phyloP scores from a whole-genome alignment of 306 rosid species.

The Sindora glabra region DNA sequence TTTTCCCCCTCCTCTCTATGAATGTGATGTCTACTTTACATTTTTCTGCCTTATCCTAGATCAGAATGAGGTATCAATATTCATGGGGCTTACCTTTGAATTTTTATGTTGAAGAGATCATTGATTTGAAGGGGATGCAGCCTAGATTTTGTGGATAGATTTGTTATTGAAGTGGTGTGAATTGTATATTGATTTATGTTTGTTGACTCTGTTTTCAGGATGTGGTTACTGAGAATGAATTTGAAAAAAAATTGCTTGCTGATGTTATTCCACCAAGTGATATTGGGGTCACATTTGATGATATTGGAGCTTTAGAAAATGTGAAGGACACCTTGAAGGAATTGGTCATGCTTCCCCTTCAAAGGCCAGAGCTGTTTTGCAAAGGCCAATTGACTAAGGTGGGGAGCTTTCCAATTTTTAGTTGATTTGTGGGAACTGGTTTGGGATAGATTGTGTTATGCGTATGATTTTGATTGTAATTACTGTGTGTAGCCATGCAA shows the following conservation, averaged over 20 bases:
- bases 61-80: neutral
- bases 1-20: neutral
- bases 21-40: neutral
- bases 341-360: conserved; percentile 96
- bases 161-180: neutral
- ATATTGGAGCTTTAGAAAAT: conserved; percentile 90
- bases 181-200: neutral
- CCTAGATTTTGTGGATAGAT: neutral
- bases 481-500: conserved; percentile 72
- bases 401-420: neutral
- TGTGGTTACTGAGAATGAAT: conserved; percentile 89
- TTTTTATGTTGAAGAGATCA: neutral
- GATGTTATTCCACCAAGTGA: conserved; percentile 90
- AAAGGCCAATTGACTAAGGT: conserved; percentile 96
- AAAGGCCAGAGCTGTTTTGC: conserved; percentile 83
- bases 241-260: conserved; percentile 83
- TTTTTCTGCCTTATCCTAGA: neutral
- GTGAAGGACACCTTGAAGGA: conserved; percentile 97
- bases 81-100: neutral
- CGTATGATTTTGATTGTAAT: neutral
- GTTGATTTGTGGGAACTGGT: neutral
- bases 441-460: conserved; percentile 1
- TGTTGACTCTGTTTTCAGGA: conserved; percentile 42
- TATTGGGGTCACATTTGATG: conserved; percentile 92
- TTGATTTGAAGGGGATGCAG: neutral